Conservation (phyloP, 495 filamentous ascomycete species). For the Talaromyces trachyspermus region DNA sequence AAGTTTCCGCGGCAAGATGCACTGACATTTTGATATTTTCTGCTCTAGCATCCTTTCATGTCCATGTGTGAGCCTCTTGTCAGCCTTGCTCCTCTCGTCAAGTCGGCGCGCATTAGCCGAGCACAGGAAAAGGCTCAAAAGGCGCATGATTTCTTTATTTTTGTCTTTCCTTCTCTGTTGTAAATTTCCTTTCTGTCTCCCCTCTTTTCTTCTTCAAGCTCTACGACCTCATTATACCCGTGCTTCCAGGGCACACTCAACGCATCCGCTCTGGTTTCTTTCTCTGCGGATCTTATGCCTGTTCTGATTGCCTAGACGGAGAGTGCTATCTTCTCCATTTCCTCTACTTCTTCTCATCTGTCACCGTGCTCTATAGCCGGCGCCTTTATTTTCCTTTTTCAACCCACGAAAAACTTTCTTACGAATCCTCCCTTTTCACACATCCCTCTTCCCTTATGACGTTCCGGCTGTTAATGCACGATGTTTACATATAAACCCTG, state of each 20-base stretch:
- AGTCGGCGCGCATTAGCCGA: slow-evolving; percentile 73
- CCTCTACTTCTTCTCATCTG: neutral
- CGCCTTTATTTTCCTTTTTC: no score
- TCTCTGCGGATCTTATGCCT: neutral
- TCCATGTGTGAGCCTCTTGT: slow-evolving; percentile 62
- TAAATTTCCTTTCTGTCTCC: slow-evolving; percentile 2
- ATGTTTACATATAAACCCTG: no score
- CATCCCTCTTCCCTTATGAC: no score
- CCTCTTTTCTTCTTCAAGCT: neutral
- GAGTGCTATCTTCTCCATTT: no score
- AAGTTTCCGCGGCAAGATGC: no score
- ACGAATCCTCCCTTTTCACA: no score
- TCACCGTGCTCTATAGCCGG: neutral
- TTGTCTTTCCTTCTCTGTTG: slow-evolving; percentile 18
- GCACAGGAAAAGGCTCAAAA: slow-evolving; percentile 77
- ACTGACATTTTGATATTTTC: slow-evolving; percentile 3
- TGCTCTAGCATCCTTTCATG: slow-evolving; percentile 80
- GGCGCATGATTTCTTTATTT: slow-evolving; percentile 26
- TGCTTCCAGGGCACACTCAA: slow-evolving; percentile 4
- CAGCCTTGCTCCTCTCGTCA: slow-evolving; percentile 76
- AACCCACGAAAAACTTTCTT: no score
- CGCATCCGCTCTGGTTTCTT: neutral
- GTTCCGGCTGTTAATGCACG: no score
- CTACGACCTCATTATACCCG: slow-evolving; percentile 8
- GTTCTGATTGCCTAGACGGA: neutral